Conservation (phyloP, 164 flowering plant species). For the Aristolochia fimbriata region DNA sequence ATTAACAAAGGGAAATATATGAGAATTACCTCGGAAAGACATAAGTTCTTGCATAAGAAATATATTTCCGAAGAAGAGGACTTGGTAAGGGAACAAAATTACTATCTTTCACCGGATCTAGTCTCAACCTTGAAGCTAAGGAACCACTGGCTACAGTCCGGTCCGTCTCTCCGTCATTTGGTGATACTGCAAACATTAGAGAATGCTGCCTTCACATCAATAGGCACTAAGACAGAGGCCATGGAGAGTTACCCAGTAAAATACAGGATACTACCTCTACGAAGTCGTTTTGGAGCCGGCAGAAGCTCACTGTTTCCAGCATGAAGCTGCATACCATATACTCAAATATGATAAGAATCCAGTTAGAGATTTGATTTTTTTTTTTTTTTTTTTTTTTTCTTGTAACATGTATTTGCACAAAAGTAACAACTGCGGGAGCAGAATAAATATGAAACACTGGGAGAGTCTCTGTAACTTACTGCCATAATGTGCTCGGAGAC, state of each 20-base stretch:
- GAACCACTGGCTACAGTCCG: conserved; percentile 36
- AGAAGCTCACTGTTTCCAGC: conserved; percentile 52
- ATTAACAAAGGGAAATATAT: neutral
- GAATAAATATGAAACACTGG: neutral
- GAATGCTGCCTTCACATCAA: too few relatives aligned
- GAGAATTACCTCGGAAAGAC: conserved; percentile 70
- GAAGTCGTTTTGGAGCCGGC: conserved; percentile 42
- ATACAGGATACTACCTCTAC: conserved; percentile 34
- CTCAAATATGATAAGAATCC: neutral
- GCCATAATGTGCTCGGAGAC: conserved; percentile 95
- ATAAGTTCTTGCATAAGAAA: conserved; percentile 87
- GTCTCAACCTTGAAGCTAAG: conserved; percentile 66
- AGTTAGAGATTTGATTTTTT: too few relatives aligned
- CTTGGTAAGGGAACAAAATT: conserved; percentile 79
- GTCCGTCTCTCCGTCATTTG: conserved; percentile 24
- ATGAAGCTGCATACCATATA: conserved; percentile 65
- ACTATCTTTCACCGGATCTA: conserved; percentile 53
- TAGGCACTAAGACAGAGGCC: too few relatives aligned
- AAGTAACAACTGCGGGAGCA: neutral
- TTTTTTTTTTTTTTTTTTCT: too few relatives aligned
- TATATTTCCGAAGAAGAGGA: conserved; percentile 87
- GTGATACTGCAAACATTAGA: conserved; percentile 26
- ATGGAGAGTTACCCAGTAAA: too few relatives aligned
- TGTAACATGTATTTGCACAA: neutral
- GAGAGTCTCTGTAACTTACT: conserved; percentile 31